Evolutionary conservation across 2,329 filamentous ascomycete species (phyloP), one percentile per base, ranked within the genome.

Genomic region (Blastomyces emzantsi): DNA sequence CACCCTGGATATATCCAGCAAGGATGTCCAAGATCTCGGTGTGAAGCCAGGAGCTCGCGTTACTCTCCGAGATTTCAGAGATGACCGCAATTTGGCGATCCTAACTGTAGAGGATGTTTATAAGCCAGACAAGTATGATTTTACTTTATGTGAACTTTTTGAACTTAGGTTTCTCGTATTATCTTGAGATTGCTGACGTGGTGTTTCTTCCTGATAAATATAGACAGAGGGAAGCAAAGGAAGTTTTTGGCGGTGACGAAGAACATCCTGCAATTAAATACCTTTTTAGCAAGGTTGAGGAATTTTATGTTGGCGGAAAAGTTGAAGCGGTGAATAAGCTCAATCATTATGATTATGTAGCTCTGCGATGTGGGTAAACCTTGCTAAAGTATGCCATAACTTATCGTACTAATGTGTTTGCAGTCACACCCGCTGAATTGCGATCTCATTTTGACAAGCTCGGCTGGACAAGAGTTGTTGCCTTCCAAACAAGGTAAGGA

Each of bases 321-420:
- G 81, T 99, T 68, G 90, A 97, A 76, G 94, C 94, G 66, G 87
- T 99, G 76, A 93, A 93, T 84, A 89, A 91, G 70, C 85, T 96
- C 66, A 92, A 95, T 81, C 94, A 99, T 84, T 99, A 99, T 82
- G 94, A 99, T 82, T 97, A 97, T 81, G 90, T 97, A 70, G 94
- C 90, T 73, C 86, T 97, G 65, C 87, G 94, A 82, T 97, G 90
- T 90, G 83, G 78, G 88, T 77, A 61, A 39, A 36, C 25, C 17
- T 39, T 47, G 51, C 60, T 43, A 25, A 41, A 39, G 11, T 55
- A 60, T 52, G 17, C 52, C 30, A 36, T 28, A 56, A 28, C n/a
- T 15, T 52, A 33, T 28, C 36, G 13, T 33, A 3, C 43, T 62
- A 51, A 41, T 41, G 8, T 43, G 19, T 62, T 57, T 55, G 41